Evolutionary conservation across 441 rosid genomes (phyloP), one percentile per base, ranked within the genome.

Genomic region (Mallotus japonicus): DNA sequence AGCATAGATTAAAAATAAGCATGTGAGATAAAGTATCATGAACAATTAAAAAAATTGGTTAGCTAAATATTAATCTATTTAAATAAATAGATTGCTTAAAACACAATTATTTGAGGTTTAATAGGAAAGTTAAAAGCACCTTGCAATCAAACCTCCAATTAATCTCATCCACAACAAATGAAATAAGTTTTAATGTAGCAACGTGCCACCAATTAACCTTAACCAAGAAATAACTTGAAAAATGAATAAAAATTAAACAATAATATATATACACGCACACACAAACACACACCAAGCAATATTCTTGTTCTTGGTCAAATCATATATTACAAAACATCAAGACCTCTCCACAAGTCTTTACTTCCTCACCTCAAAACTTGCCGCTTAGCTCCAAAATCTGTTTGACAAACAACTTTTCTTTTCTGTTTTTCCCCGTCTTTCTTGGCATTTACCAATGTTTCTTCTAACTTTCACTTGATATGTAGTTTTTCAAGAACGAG

Each of bases 161-260:
- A 37, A 65, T 9, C 69, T 47, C 55, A 20, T 40, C 72, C 72
- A 56, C 63, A 19, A 14, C 20, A 40, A 20, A 8, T 12, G 8
- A 40, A 5, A 59, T 14, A 13, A 4, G 8, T 53, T 20, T 15
- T 14, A 24, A 11, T 15, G 64, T 15, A 17, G 40, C 13, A 67
- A 66, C 65, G 62, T 71, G 73, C 64, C 72, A 47, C 42, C 75
- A 58, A 37, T 53, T 68, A 12, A 10, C 47, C 72, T 62, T 77
- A 49, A 77, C 73, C 63, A 47, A 58, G 64, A 57, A 68, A 1
- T 65, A 53, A 55, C 19, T 34, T 64, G 49, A 44, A 44, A 44
- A 37, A 10, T 44, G 49, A 44, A 44, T 8, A 5, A 32, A 54
- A 19, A 20, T 17, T 11, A 12, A 56, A 16, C 22, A 57, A 15